A percentile compares a stretch with the other conserved stretches of the same genome.
Conservation (phyloP, 306 rosid species). For the Rosa rugosa region DNA sequence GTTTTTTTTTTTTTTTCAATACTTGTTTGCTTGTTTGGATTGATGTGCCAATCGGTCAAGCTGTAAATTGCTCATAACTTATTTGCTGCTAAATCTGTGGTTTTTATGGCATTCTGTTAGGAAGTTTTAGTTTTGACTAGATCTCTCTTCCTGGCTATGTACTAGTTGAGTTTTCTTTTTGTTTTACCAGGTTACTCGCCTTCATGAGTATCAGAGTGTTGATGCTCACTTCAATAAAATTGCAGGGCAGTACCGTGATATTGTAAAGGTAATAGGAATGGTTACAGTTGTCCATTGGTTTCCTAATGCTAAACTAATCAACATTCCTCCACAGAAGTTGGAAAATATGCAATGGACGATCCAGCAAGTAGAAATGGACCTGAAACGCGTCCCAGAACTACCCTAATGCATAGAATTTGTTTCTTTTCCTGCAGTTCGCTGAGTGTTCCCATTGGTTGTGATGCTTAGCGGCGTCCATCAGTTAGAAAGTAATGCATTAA, state of each 20-base stretch:
- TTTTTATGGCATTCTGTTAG: background rate
- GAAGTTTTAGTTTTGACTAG: background rate
- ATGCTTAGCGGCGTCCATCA: no score
- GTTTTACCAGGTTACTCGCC: slow-evolving; percentile 71
- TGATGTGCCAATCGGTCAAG: background rate
- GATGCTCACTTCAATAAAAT: slow-evolving; percentile 87
- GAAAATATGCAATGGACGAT: slow-evolving; percentile 97
- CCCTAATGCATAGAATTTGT: slow-evolving; percentile 33
- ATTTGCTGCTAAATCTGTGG: background rate
- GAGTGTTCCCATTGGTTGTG: no score
- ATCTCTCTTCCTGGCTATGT: background rate
- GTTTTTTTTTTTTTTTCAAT: background rate
- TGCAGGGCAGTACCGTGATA: slow-evolving; percentile 80
- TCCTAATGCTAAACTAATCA: background rate
- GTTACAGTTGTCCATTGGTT: slow-evolving; percentile 3
- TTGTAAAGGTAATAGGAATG: slow-evolving; percentile 51
- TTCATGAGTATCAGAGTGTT: slow-evolving; percentile 89
- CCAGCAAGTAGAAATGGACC: slow-evolving; percentile 88
- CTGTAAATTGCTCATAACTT: background rate
- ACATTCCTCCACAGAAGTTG: slow-evolving; percentile 57
- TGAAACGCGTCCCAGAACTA: slow-evolving; percentile 65
- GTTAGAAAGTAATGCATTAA: no score
- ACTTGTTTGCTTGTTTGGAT: background rate
- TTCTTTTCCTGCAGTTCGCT: background rate
- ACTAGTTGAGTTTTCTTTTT: background rate